These are phyloP conservation scores for Eutrema japonicum DNA, from an alignment of 345 rosid genomes.

Conservation along the genomic window DNA sequence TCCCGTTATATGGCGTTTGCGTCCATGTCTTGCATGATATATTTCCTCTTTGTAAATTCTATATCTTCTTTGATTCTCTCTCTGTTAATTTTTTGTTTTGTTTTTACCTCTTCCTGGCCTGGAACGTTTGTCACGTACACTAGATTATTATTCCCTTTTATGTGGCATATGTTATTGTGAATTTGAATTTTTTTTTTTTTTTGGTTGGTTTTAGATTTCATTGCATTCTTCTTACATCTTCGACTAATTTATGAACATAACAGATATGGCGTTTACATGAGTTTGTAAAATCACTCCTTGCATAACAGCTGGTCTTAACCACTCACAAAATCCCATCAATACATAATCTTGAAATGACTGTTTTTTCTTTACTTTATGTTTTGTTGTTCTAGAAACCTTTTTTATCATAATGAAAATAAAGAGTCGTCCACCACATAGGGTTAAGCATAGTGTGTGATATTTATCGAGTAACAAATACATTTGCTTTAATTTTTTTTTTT, in stretches of 20 bases:
- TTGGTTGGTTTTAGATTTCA: slow-evolving; percentile 8
- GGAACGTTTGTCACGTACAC: slow-evolving; percentile 12
- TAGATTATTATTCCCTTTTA: slow-evolving; percentile 20
- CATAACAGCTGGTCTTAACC: neutral
- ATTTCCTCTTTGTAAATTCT: slow-evolving; percentile 35
- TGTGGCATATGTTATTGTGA: slow-evolving; percentile 8
- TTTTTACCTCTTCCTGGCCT: slow-evolving; percentile 1
- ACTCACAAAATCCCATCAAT: neutral
- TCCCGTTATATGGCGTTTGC: slow-evolving; percentile 27
- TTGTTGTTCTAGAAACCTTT: slow-evolving; percentile 35
- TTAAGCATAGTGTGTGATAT: slow-evolving; percentile 21
- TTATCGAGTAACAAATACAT: slow-evolving; percentile 16
- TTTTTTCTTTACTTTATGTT: neutral
- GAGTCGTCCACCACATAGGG: slow-evolving; percentile 35
- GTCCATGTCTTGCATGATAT: slow-evolving; percentile 29
- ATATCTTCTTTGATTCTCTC: slow-evolving; percentile 17
- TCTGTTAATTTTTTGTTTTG: neutral
- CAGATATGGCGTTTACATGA: neutral
- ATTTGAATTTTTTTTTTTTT: neutral
- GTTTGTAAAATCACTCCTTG: neutral
- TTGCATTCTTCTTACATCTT: neutral
- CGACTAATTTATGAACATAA: no score
- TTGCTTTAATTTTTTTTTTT: neutral
- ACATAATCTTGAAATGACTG: slow-evolving; percentile 5
- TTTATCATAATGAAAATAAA: slow-evolving; percentile 20